These are phyloP conservation scores for Pythium brassicae DNA, from an alignment of 352 stramenopile species.

Conservation along the genomic window DNA sequence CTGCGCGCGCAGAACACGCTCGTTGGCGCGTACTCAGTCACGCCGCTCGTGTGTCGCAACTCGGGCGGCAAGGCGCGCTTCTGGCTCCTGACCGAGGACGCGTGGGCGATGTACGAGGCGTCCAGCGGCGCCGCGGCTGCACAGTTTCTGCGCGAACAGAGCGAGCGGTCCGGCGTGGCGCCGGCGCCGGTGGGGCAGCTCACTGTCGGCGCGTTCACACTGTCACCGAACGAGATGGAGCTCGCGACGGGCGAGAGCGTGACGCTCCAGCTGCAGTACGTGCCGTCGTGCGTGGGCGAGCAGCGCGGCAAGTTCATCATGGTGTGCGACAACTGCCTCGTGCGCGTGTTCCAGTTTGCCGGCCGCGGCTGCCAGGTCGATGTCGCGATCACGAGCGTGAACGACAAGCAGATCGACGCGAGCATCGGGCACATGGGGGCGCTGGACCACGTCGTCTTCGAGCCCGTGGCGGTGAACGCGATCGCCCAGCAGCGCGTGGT, in stretches of 20 bases:
- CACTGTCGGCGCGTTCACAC: conserved; percentile 38
- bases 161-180: not conserved
- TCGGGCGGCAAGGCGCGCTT: conserved; percentile 55
- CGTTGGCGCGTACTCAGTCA: conserved; percentile 47
- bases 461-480: conserved; percentile 31
- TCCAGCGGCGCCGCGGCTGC: conserved; percentile 2
- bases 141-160: conserved; percentile 6
- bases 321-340: conserved; percentile 83
- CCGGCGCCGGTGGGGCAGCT: conserved; percentile 1
- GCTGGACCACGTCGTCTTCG: conserved; percentile 50
- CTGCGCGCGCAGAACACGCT: conserved; percentile 56
- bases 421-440: conserved; percentile 37
- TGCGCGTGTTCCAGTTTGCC: conserved; percentile 62
- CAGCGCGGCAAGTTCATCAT: conserved; percentile 64
- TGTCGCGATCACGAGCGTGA: conserved; percentile 39
- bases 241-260: conserved; percentile 37
- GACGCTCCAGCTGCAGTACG: conserved; percentile 46
- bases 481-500: conserved; percentile 32
- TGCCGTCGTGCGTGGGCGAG: conserved; percentile 50
- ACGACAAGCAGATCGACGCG: conserved; percentile 39
- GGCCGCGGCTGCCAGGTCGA: conserved; percentile 69
- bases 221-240: conserved; percentile 56
- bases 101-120: conserved; percentile 40
- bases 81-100: conserved; percentile 60
- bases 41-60: conserved; percentile 51